Conservation (phyloP, 305 asterid species). For the Lippia alba region DNA sequence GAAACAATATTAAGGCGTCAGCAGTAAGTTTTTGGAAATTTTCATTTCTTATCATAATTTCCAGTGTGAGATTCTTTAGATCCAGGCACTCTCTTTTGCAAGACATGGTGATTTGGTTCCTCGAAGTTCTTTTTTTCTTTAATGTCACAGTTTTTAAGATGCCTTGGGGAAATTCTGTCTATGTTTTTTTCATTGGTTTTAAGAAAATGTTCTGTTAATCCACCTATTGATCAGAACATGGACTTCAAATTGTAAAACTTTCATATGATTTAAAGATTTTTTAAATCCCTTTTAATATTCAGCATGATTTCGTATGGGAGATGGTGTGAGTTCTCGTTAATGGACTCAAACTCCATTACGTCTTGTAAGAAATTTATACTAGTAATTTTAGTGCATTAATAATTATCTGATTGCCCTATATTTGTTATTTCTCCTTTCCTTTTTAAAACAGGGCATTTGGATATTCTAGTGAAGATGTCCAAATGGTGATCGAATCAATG, state of each 20-base stretch:
- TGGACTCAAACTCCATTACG: not conserved
- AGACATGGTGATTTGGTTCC: too few relatives aligned
- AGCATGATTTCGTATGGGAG: not conserved
- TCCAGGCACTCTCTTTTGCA: too few relatives aligned
- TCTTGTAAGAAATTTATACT: not conserved
- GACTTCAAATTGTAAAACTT: not conserved
- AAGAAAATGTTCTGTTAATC: not conserved
- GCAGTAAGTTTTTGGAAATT: slow-evolving; percentile 69
- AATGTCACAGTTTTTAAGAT: too few relatives aligned
- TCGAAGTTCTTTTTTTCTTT: too few relatives aligned
- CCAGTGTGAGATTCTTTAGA: too few relatives aligned
- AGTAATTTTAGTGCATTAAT: not conserved
- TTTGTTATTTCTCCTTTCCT: slow-evolving; percentile 19
- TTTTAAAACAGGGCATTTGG: slow-evolving; percentile 80
- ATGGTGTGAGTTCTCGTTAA: not conserved
- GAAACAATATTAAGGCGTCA: slow-evolving; percentile 87
- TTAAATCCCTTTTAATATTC: not conserved
- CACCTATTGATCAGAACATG: not conserved
- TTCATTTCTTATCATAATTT: slow-evolving; percentile 23
- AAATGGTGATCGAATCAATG: slow-evolving; percentile 98
- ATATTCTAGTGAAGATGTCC: slow-evolving; percentile 99
- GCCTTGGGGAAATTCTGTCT: not conserved
- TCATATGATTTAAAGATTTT: not conserved
- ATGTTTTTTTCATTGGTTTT: not conserved
- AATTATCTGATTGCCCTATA: slow-evolving; percentile 19